These are phyloP conservation scores for Wickerhamiella infanticola DNA, from an alignment of 1,139 yeast genomes.

Conservation along the genomic window DNA sequence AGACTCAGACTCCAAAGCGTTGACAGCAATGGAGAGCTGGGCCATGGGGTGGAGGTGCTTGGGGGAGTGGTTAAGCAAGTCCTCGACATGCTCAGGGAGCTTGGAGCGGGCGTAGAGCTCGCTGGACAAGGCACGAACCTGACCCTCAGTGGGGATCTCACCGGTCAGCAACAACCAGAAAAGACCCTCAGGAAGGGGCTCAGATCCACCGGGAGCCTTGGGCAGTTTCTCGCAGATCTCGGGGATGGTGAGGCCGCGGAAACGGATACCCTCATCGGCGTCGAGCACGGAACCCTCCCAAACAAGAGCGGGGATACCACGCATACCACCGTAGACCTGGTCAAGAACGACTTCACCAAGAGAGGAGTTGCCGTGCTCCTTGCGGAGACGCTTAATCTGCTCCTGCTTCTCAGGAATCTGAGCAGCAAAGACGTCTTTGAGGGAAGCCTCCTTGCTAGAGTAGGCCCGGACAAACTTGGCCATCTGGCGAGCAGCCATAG, in stretches of 20 bases:
- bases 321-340: conserved; percentile 99
- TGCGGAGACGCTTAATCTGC: conserved; percentile 76
- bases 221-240: conserved; percentile 89
- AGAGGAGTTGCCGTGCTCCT: conserved; percentile 74
- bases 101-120: conserved; percentile 45
- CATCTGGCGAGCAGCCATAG: conserved; percentile 1
- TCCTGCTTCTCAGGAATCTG: conserved; percentile 84
- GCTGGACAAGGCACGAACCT: conserved; percentile 36
- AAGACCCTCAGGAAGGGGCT: conserved; percentile 47
- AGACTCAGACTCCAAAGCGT: conserved; percentile 50
- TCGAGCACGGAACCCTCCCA: conserved; percentile 74
- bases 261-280: conserved; percentile 37
- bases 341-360: conserved; percentile 89
- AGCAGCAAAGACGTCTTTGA: conserved; percentile 88
- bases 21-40: conserved; percentile 50
- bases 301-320: conserved; percentile 93
- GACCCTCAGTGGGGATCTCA: conserved; percentile 41
- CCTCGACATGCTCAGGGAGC: conserved; percentile 39
- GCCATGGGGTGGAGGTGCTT: conserved; percentile 53
- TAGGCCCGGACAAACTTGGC: conserved; percentile 14
- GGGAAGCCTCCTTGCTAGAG: conserved; percentile 35
- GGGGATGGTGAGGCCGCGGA: conserved; percentile 38
- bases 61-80: conserved; percentile 41
- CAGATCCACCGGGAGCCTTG: conserved; percentile 71
- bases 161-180: conserved; percentile 53